Percentiles rank a stretch among this genome's conserved stretches.
phyloP scores from a whole-genome alignment of 345 rosid species.

The Populus alba region DNA sequence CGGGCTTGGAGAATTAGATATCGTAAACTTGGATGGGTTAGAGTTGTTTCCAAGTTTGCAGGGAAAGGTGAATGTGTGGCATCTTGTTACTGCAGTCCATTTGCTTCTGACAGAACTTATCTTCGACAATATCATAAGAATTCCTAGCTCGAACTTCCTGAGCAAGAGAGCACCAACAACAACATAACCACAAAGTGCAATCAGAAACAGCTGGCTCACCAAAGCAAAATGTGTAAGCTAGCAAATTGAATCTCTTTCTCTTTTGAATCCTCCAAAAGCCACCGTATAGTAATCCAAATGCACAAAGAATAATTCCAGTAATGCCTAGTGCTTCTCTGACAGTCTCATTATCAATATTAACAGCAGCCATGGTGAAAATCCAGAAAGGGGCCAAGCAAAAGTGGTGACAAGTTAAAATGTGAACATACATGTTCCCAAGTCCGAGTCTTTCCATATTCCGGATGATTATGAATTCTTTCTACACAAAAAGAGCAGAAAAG shows the following conservation, averaged over 20 bases:
- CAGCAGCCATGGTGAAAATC: slow-evolving; percentile 86
- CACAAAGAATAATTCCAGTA: slow-evolving; percentile 70
- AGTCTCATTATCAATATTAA: slow-evolving; percentile 59
- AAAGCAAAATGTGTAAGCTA: slow-evolving; percentile 68
- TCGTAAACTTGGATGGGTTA: slow-evolving; percentile 30
- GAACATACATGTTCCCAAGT: slow-evolving; percentile 95
- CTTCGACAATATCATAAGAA: slow-evolving; percentile 64
- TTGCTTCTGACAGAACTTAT: slow-evolving; percentile 40
- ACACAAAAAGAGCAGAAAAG: slow-evolving; percentile 81
- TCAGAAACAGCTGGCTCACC: slow-evolving; percentile 54
- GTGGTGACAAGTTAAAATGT: slow-evolving; percentile 77
- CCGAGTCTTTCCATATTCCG: slow-evolving; percentile 97
- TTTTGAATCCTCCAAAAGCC: slow-evolving; percentile 98
- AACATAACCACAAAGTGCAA: slow-evolving; percentile 75
- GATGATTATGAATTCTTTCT: no score
- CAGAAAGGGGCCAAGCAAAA: slow-evolving; percentile 92
- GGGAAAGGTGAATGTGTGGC: slow-evolving; percentile 46
- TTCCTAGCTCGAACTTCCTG: slow-evolving; percentile 87
- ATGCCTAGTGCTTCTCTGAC: slow-evolving; percentile 62
- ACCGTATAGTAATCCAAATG: slow-evolving; percentile 81
- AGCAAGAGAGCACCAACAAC: slow-evolving; percentile 93
- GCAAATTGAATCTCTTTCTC: slow-evolving; percentile 78
- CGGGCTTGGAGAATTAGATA: slow-evolving; percentile 44
- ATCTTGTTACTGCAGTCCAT: slow-evolving; percentile 15
- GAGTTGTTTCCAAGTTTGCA: slow-evolving; percentile 26